Conservation (phyloP, 345 rosid genomes). For the Boechera stricta region DNA sequence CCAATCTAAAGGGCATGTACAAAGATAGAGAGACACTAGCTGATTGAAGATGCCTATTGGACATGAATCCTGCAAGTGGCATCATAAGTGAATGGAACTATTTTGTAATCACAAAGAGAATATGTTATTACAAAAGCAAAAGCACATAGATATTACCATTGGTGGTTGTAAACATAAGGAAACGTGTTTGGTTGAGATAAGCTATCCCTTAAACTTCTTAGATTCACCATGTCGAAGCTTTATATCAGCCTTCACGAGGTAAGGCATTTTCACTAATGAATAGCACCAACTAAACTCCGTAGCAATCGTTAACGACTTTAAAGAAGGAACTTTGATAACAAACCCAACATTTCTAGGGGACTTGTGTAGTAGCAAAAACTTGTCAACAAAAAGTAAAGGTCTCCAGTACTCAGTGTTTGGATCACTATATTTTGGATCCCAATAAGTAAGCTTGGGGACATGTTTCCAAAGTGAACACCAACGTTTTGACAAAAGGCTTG, state of each 20-base stretch:
- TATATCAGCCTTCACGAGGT: not conserved
- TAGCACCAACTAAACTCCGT: not conserved
- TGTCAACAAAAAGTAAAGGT: not conserved
- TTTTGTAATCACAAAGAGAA: not conserved
- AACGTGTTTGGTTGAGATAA: slow-evolving; percentile 14
- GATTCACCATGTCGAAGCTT: not conserved
- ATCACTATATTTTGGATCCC: not conserved
- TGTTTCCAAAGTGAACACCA: slow-evolving; percentile 24
- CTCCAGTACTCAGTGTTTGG: not conserved
- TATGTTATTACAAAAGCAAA: not conserved
- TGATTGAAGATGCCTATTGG: not conserved
- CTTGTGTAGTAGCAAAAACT: not conserved
- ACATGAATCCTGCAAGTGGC: not conserved
- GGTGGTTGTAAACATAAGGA: slow-evolving; percentile 1
- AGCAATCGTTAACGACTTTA: not conserved
- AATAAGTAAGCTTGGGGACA: not conserved
- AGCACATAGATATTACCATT: not conserved
- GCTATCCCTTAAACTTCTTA: not conserved
- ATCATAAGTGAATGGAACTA: not conserved
- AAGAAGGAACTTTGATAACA: slow-evolving; percentile 22
- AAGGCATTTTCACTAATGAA: slow-evolving; percentile 1
- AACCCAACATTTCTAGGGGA: not conserved
- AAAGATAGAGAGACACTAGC: slow-evolving; percentile 17
- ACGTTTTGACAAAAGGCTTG: slow-evolving; percentile 36
- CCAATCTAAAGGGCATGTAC: slow-evolving; percentile 14